phyloP scores from a whole-genome alignment of 768 basidiomycete species.

The Auriscalpium microsporum region DNA sequence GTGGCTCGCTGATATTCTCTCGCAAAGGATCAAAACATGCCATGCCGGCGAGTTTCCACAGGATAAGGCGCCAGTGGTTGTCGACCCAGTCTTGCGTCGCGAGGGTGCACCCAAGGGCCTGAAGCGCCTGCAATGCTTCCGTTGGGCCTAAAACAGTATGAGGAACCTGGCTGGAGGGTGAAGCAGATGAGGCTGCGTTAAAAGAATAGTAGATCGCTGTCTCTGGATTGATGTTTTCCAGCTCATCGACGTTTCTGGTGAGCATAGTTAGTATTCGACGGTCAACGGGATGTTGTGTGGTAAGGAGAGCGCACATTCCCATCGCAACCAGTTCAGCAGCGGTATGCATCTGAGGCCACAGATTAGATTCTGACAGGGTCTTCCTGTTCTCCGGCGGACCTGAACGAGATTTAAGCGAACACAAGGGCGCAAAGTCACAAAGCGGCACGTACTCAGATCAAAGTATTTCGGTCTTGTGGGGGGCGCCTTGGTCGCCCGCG shows the following conservation, averaged over 20 bases:
- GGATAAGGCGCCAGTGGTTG: constrained; percentile 83
- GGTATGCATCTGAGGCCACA: constrained; percentile 41
- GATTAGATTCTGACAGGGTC: constrained; percentile 40
- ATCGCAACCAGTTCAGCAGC: constrained; percentile 36
- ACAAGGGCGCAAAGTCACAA: not conserved
- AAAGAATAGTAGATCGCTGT: constrained; percentile 7
- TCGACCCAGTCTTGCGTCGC: constrained; percentile 78
- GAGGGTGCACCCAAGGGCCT: constrained; percentile 50
- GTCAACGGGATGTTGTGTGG: not conserved
- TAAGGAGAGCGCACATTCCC: constrained; percentile 35
- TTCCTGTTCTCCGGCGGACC: constrained; percentile 24
- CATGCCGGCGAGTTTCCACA: constrained; percentile 94
- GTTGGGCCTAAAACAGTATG: constrained; percentile 35
- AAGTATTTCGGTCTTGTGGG: constrained; percentile 4
- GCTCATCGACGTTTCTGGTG: constrained; percentile 8
- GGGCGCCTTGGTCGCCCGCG: not conserved
- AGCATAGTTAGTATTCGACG: not conserved
- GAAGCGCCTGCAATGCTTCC: constrained; percentile 48
- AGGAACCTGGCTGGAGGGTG: not conserved
- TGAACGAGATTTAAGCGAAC: not conserved
- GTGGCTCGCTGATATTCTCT: constrained; percentile 38
- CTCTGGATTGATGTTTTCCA: constrained; percentile 3
- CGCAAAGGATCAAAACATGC: constrained; percentile 61
- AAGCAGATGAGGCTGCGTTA: not conserved
- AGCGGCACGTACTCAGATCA: constrained; percentile 5